These are phyloP conservation scores for Penicillium brasilianum DNA, from an alignment of 2,329 filamentous ascomycete species.

Conservation along the genomic window DNA sequence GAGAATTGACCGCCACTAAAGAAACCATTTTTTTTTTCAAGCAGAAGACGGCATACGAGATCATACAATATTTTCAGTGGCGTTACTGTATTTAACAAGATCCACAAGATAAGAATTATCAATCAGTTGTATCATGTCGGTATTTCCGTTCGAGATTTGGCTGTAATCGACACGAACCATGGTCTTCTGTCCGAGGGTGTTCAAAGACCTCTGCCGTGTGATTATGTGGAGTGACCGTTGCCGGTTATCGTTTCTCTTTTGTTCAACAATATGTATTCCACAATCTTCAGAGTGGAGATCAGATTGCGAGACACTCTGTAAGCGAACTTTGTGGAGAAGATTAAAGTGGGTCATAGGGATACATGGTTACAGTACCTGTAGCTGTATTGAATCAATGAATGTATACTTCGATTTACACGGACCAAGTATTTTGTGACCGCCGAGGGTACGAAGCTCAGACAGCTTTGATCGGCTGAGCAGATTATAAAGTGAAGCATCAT, in stretches of 20 bases:
- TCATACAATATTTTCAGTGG: neutral
- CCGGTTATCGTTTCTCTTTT: neutral
- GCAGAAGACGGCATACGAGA: neutral
- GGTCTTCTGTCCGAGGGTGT: neutral
- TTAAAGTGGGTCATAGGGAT: neutral
- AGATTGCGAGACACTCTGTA: slow-evolving; percentile 3
- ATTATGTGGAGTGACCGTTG: no score
- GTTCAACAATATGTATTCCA: neutral
- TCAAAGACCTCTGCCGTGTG: no score
- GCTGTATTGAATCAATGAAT: neutral
- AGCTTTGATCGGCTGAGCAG: neutral
- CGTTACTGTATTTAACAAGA: neutral
- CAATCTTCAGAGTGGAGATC: no score
- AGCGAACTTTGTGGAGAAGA: slow-evolving; percentile 11
- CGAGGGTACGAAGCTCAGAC: neutral
- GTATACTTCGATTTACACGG: neutral
- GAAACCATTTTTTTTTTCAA: no score
- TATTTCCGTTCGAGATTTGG: neutral
- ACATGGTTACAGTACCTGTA: neutral
- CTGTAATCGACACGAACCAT: neutral
- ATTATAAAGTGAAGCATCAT: neutral
- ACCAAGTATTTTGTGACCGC: neutral
- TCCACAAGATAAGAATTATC: slow-evolving; percentile 5
- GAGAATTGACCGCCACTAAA: neutral
- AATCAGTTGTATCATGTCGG: neutral